Base-by-base conservation (phyloP, 1,284 basidiomycete genomes). In the Lignosus rhinocerotis region DNA sequence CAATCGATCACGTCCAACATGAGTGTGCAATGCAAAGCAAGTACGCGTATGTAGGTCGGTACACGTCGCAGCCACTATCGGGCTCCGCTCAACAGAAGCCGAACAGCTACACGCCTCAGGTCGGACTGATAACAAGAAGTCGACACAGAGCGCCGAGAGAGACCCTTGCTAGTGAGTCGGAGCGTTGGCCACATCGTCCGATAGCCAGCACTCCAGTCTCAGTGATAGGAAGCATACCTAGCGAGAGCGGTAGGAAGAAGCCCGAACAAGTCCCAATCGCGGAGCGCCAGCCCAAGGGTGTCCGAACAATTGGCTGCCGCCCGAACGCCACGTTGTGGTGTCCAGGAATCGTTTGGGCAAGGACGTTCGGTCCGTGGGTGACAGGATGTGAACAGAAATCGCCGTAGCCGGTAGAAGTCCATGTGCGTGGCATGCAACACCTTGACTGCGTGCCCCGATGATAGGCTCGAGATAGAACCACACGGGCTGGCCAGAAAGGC, bases 81-180 rank as follows among this genome's bases (percentile, higher is more conserved):
- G 55, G 48, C 47, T 49, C 25, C 53, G 42, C n/a, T 30, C 44
- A 55, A 56, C 55, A 55, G 52, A 57, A 60, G 55, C 36, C 53
- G 21, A 38, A 11, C n/a, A 30, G 12, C 8, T 31, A 10, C 36
- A 50, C 42, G 42, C 45, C 39, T 42, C 44, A 47, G 11, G 10
- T 30, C 25, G 50, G 50, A 33, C 30, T 39, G 55, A 52, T 52
- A 52, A 43, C 46, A 33, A 30, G 47, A 55, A 47, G 46, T 41
- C 14, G n/a, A 14, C 30, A 16, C 25, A 39, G 41, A 34, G 32
- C 41, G 47, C 41, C 32, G 10, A 16, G 14, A 16, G 14, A 36
- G 19, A 10, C 14, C 41, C n/a, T 17, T 21, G 30, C 45, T 54
- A 25, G 25, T 4, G 25, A 25, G 25, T 25, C 25, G 25, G 46